These are phyloP conservation scores for Vaccinium macrocarpon DNA, from an alignment of 148 eudicot genomes.

Conservation along the genomic window DNA sequence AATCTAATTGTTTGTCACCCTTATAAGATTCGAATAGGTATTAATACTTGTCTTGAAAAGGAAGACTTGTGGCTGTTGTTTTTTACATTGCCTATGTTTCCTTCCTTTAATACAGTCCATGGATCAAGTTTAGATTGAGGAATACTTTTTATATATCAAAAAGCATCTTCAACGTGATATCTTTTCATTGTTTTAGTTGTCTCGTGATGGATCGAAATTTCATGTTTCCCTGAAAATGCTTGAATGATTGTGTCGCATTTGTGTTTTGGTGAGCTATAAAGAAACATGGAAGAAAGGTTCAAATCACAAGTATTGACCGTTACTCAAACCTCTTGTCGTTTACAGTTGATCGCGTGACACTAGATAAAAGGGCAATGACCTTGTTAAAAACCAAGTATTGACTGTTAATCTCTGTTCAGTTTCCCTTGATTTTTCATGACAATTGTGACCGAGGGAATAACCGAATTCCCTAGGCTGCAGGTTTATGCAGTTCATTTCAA, in stretches of 20 bases:
- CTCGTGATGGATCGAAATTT: background rate
- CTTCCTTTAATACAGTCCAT: background rate
- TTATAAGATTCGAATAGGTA: conserved; percentile 95
- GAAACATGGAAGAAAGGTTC: background rate
- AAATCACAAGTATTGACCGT: background rate
- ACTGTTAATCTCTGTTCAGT: background rate
- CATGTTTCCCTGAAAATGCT: background rate
- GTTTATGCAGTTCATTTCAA: conserved; percentile 91
- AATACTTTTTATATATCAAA: background rate
- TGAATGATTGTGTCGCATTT: background rate
- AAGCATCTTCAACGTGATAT: background rate
- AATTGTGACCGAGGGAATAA: background rate
- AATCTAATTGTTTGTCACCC: conserved; percentile 80
- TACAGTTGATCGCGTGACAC: too few relatives aligned
- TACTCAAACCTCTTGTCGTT: too few relatives aligned
- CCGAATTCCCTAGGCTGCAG: conserved; percentile 17
- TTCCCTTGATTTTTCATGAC: background rate
- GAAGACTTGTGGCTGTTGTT: background rate
- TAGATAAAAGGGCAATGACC: background rate
- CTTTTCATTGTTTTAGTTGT: background rate
- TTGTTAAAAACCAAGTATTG: background rate
- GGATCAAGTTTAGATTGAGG: background rate
- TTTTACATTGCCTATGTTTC: background rate
- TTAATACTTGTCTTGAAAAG: background rate
- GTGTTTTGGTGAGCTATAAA: background rate